Evolutionary conservation across 23 red algal genomes (phyloP).

Genomic region (Rhodosorus marinus): DNA sequence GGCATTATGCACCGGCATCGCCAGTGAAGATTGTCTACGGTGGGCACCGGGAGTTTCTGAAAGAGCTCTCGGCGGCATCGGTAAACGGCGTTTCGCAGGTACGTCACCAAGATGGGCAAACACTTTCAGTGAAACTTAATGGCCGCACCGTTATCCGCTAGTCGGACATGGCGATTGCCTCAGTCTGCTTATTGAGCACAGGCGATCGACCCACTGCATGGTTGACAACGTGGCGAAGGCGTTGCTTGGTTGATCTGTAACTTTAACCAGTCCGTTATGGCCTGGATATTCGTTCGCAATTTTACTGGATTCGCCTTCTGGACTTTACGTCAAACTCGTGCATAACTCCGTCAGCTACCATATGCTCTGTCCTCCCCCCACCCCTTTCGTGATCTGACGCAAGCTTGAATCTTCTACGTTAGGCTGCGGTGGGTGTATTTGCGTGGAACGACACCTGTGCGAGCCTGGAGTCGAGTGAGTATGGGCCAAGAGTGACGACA

Average conservation of each 20-base stretch:
- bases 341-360: neutral
- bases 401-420: neutral
- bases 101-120: conserved; percentile 7
- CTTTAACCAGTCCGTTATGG: conserved; percentile 26
- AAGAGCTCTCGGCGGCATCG: neutral
- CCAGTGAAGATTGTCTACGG: conserved; percentile 12
- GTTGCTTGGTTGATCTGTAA: conserved; percentile 26
- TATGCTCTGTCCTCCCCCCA: neutral
- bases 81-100: conserved; percentile 27
- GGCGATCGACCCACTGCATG: neutral
- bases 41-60: neutral
- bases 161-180: conserved; percentile 4
- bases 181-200: conserved; percentile 4
- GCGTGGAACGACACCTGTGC: neutral
- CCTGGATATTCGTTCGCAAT: neutral
- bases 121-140: neutral
- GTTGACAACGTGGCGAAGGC: no score
- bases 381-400: neutral
- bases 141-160: neutral
- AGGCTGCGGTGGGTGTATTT: neutral
- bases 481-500: neutral
- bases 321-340: neutral
- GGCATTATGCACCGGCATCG: conserved; percentile 62
- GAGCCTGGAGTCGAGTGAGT: neutral
- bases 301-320: neutral